A percentile compares a stretch with the other conserved stretches of the same genome.
Evolutionary conservation across 2,329 filamentous ascomycete genomes (phyloP).

Genomic region (Camptophora hylomeconis): DNA sequence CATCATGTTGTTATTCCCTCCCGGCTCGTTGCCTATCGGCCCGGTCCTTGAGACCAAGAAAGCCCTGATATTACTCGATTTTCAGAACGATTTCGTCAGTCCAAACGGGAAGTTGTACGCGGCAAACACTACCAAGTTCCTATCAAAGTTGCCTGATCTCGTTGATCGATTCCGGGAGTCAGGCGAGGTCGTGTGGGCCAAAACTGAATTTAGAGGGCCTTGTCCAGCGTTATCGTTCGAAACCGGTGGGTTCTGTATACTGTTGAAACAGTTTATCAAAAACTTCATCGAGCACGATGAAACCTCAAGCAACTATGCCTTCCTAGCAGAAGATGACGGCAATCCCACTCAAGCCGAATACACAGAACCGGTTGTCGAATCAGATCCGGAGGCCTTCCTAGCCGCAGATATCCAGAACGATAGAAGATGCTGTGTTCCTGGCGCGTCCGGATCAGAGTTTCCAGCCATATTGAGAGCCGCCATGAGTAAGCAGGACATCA

Average conservation of each 20-base stretch:
- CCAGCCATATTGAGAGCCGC: slow-evolving; percentile 35
- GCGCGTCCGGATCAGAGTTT: slow-evolving; percentile 35
- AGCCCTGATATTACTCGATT: slow-evolving; percentile 70
- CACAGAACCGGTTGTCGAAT: slow-evolving; percentile 8
- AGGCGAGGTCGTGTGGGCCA: slow-evolving; percentile 73
- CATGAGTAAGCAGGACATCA: slow-evolving; percentile 39
- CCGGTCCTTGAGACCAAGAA: slow-evolving; percentile 45
- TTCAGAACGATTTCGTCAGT: slow-evolving; percentile 80
- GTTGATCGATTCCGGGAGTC: slow-evolving; percentile 59
- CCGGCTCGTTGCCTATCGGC: slow-evolving; percentile 15
- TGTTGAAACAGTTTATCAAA: slow-evolving; percentile 11
- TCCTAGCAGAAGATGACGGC: too few species aligned
- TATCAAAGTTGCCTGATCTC: slow-evolving; percentile 53
- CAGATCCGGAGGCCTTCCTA: slow-evolving; percentile 32
- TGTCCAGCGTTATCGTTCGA: slow-evolving; percentile 42
- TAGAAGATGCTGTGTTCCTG: slow-evolving; percentile 26
- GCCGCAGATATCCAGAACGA: slow-evolving; percentile 17
- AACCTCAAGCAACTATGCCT: too few species aligned
- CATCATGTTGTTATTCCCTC: slow-evolving; percentile 14
- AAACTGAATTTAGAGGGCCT: slow-evolving; percentile 56
- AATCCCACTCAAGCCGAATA: not conserved
- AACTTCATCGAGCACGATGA: slow-evolving; percentile 1
- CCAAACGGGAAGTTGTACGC: slow-evolving; percentile 52
- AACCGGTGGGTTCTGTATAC: slow-evolving; percentile 31
- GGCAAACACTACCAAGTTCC: slow-evolving; percentile 48